phyloP scores from a whole-genome alignment of 2,329 filamentous ascomycete genomes.

The Aspergillus sp. region DNA sequence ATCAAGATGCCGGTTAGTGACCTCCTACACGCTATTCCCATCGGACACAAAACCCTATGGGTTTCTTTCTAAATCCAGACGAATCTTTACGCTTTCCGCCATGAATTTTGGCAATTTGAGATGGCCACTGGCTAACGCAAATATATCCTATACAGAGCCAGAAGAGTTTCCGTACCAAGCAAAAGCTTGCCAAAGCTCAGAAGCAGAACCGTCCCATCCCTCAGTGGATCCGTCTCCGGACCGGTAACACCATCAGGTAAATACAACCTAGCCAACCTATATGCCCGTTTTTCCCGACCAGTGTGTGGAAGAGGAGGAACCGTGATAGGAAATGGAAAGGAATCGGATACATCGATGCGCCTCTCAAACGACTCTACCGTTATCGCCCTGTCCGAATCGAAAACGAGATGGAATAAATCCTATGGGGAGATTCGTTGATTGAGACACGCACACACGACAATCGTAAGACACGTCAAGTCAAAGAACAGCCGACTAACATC shows the following conservation, averaged over 20 bases:
- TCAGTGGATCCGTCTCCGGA: slow-evolving; percentile 99
- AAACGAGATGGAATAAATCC: background rate
- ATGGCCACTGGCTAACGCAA: slow-evolving; percentile 13
- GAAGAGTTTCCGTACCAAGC: slow-evolving; percentile 99
- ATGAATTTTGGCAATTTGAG: background rate
- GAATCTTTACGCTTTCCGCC: background rate
- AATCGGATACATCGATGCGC: background rate
- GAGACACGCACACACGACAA: background rate
- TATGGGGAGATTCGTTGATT: background rate
- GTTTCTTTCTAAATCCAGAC: background rate
- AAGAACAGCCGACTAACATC: slow-evolving; percentile 13
- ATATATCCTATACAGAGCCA: slow-evolving; percentile 68
- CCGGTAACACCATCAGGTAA: slow-evolving; percentile 99
- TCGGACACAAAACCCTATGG: background rate
- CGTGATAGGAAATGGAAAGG: background rate
- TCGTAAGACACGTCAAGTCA: background rate
- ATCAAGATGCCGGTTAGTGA: slow-evolving; percentile 57
- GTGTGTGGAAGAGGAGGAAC: slow-evolving; percentile 2
- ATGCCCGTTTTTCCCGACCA: background rate
- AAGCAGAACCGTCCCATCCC: slow-evolving; percentile 99
- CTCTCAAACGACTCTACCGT: background rate
- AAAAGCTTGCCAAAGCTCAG: slow-evolving; percentile 99
- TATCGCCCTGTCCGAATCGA: background rate
- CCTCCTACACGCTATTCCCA: slow-evolving; percentile 1
- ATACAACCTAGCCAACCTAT: slow-evolving; percentile 35